phyloP scores from a whole-genome alignment of 2,329 filamentous ascomycete species.

The Xylaria digitata region DNA sequence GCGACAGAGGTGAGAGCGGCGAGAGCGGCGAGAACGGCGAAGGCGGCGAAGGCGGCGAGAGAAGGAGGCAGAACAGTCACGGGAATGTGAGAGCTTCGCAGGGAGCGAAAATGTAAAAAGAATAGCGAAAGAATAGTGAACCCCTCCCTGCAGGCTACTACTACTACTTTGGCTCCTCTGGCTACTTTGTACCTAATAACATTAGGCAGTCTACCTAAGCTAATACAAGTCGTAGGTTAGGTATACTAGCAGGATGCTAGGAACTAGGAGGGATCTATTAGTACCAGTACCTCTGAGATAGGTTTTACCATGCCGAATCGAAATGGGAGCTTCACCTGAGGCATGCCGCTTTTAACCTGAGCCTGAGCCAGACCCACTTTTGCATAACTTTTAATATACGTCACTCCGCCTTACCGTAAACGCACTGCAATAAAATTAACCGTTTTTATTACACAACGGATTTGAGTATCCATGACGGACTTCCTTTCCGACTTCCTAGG shows the following conservation, averaged over 20 bases:
- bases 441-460: too few species aligned
- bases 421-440: too few species aligned
- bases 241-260: not conserved
- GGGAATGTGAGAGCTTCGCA: not conserved
- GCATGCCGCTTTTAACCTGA: too few species aligned
- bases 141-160: conserved; percentile 23
- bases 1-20: too few species aligned
- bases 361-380: too few species aligned
- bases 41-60: not conserved
- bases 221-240: not conserved
- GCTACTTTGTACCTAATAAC: conserved; percentile 6
- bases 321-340: too few species aligned
- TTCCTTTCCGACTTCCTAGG: too few species aligned
- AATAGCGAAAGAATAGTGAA: conserved; percentile 3
- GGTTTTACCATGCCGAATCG: too few species aligned
- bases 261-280: conserved; percentile 2
- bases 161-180: too few species aligned
- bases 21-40: not conserved
- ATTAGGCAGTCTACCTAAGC: not conserved
- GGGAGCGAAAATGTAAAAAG: conserved; percentile 16
- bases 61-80: not conserved
- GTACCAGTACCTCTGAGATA: not conserved
- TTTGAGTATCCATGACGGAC: too few species aligned
- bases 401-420: too few species aligned
- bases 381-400: too few species aligned